Percentiles rank a stretch among this genome's conserved stretches.
Conservation (phyloP, 1,284 basidiomycete genomes). For the Cryptococcus sp. region DNA sequence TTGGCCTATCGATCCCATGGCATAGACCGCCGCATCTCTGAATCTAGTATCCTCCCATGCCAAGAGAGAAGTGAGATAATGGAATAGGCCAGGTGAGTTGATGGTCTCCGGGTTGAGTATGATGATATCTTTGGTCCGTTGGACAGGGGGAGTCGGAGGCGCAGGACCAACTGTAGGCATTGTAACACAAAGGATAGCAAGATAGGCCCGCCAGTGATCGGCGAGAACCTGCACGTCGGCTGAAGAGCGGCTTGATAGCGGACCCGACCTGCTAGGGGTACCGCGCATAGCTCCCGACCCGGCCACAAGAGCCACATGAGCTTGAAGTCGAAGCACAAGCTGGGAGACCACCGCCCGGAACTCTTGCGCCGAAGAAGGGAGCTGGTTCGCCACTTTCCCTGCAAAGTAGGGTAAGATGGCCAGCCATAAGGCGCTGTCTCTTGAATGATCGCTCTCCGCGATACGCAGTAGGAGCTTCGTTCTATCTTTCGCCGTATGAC, state of each 20-base stretch:
- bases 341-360: slow-evolving; percentile 49
- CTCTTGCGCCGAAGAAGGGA: slow-evolving; percentile 50
- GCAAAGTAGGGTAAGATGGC: slow-evolving; percentile 53
- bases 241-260: slow-evolving; percentile 17
- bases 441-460: slow-evolving; percentile 53
- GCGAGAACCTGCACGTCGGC: slow-evolving; percentile 68
- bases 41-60: slow-evolving; percentile 82
- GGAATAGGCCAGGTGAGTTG: slow-evolving; percentile 73
- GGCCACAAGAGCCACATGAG: slow-evolving; percentile 50
- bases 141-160: slow-evolving; percentile 63
- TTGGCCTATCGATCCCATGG: slow-evolving; percentile 81
- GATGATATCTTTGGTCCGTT: slow-evolving; percentile 54
- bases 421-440: slow-evolving; percentile 54
- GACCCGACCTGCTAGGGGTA: slow-evolving; percentile 13
- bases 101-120: slow-evolving; percentile 46
- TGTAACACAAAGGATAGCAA: slow-evolving; percentile 78
- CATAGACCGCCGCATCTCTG: slow-evolving; percentile 80
- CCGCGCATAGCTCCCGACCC: slow-evolving; percentile 31
- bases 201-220: slow-evolving; percentile 86
- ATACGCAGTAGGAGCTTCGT: slow-evolving; percentile 40
- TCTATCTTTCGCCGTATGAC: slow-evolving; percentile 23
- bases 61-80: slow-evolving; percentile 81
- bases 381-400: slow-evolving; percentile 43
- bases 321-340: slow-evolving; percentile 53
- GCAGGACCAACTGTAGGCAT: slow-evolving; percentile 44